Percentiles rank a stretch among this genome's conserved stretches.
Conservation (phyloP, 2,329 filamentous ascomycete species). For the Coccinonectria pachysandricola region DNA sequence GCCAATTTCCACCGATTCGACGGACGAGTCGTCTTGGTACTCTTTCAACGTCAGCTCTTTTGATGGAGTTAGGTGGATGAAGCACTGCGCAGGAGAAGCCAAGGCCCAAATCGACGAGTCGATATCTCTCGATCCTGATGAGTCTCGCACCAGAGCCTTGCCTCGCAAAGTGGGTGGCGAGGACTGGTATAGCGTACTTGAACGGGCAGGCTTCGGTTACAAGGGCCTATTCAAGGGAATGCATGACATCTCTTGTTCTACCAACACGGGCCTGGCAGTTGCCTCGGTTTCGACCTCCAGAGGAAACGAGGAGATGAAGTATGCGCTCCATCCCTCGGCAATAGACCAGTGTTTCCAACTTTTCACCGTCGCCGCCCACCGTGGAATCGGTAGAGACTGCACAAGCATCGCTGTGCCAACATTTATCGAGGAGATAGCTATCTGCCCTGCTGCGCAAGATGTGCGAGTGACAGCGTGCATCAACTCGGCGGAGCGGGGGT, state of each 20-base stretch:
- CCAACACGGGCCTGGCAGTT: no score
- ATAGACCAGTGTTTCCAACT: not conserved
- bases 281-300: not conserved
- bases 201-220: not conserved
- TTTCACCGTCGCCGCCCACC: not conserved
- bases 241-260: not conserved
- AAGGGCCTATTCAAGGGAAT: not conserved
- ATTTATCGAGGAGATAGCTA: not conserved
- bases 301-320: not conserved
- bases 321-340: not conserved
- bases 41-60: not conserved
- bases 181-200: not conserved
- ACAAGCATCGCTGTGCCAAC: not conserved
- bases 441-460: not conserved
- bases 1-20: not conserved
- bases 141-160: not conserved
- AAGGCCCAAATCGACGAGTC: not conserved
- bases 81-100: not conserved
- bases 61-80: not conserved
- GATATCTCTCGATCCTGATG: no score
- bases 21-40: not conserved
- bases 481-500: no score
- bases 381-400: not conserved
- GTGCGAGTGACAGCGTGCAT: no score
- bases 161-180: not conserved